phyloP scores from a whole-genome alignment of 2,329 filamentous ascomycete genomes.

The Didymella pomorum region DNA sequence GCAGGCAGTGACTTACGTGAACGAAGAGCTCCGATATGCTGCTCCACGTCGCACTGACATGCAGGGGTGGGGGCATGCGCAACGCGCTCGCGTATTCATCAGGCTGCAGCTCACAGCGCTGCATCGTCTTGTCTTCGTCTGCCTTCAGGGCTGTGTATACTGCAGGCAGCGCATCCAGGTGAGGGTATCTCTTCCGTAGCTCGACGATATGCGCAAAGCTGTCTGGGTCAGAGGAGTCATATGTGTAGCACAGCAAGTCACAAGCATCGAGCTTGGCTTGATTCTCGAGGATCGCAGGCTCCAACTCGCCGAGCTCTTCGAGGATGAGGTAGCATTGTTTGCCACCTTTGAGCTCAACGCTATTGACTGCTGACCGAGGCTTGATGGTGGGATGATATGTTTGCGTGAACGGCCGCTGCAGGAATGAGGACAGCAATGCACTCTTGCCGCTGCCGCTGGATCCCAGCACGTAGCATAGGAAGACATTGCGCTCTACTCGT shows the following conservation, averaged over 20 bases:
- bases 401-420: slow-evolving; percentile 83
- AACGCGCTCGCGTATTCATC: slow-evolving; percentile 87
- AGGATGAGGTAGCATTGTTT: slow-evolving; percentile 97
- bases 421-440: slow-evolving; percentile 86
- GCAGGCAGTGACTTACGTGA: slow-evolving; percentile 52
- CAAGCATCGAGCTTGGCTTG: slow-evolving; percentile 88
- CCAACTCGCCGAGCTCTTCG: slow-evolving; percentile 93
- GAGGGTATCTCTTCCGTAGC: slow-evolving; percentile 78
- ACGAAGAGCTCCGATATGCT: slow-evolving; percentile 96
- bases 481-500: slow-evolving; percentile 90
- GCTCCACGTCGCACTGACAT: slow-evolving; percentile 94
- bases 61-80: slow-evolving; percentile 89
- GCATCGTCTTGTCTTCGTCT: slow-evolving; percentile 95
- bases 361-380: slow-evolving; percentile 91
- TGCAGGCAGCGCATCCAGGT: slow-evolving; percentile 86
- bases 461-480: slow-evolving; percentile 91
- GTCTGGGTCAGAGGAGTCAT: slow-evolving; percentile 96
- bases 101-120: slow-evolving; percentile 85
- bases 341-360: slow-evolving; percentile 91
- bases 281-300: slow-evolving; percentile 93
- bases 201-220: slow-evolving; percentile 92
- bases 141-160: slow-evolving; percentile 95
- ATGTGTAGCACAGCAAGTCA: slow-evolving; percentile 93
- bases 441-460: slow-evolving; percentile 89
- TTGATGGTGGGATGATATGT: slow-evolving; percentile 95